Base-by-base conservation (phyloP, 1,284 basidiomycete genomes). In the Malassezia slooffiae region DNA sequence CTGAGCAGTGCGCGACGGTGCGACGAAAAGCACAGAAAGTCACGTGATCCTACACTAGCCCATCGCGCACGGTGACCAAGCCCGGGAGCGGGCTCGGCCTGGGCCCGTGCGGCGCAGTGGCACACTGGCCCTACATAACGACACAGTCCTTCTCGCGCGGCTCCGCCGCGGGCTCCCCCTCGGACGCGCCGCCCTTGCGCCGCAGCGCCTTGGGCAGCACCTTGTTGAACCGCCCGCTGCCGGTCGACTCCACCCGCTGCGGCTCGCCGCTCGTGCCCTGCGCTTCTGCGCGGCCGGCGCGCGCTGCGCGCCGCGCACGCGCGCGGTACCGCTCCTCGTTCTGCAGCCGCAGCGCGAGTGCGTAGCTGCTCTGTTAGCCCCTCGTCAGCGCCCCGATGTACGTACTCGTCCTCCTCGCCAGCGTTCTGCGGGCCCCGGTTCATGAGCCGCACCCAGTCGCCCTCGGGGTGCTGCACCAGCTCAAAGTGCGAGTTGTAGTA, bases 281-380 rank as follows among this genome's bases (percentile, higher is more conserved):
- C 20, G n/a, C 21, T 42, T 24, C 21, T 24, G 21, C 22, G 24
- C 35, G 28, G 13, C 27, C 2, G 24, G 15, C 11, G 35, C 35
- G 9, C 43, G 30, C n/a, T 36, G 43, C 26, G 37, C 24, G 24
- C 8, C 24, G 34, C 12, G 45, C 46, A 3, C 33, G 28, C 11
- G 46, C 46, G 16, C 46, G 46, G 5, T 23, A 11, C n/a, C 46
- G 46, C 41, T 48, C 46, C 21, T 48, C 20, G 16, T 37, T 32
- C 36, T 48, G 46, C 24, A 48, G 30, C 13, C 34, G 32, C 21
- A 48, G 12, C 10, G 46, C 46, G 3, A 43, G 29, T 6, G 40
- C 36, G 24, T 48, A 48, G 41, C 7, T 12, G 24, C 24, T 6
- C 24, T 6, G 24, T 12, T 12, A 12, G 24, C 6, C n/a, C n/a